Percentiles rank a stretch among this genome's conserved stretches.
Conservation (phyloP, 1,284 basidiomycete genomes). For the Marasmius sp. region DNA sequence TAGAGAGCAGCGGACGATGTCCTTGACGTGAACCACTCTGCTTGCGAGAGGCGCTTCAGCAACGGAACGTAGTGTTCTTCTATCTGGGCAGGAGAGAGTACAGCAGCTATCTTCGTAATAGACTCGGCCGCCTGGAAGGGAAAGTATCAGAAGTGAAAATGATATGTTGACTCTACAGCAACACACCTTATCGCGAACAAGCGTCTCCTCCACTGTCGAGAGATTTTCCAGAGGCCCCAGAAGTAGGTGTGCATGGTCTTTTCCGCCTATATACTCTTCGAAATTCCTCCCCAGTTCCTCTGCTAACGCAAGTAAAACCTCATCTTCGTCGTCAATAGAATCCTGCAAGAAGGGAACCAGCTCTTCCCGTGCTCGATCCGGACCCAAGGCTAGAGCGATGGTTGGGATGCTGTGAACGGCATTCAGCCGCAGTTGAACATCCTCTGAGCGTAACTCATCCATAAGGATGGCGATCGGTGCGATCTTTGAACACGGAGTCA, state of each 20-base stretch:
- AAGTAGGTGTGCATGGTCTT: constrained; percentile 85
- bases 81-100: constrained; percentile 80
- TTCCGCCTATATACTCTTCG: constrained; percentile 94
- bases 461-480: constrained; percentile 87
- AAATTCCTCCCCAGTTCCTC: constrained; percentile 93
- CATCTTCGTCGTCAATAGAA: constrained; percentile 98
- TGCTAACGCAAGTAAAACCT: constrained; percentile 94
- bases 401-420: constrained; percentile 98
- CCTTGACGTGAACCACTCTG: constrained; percentile 99
- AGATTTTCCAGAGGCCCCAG: constrained; percentile 95
- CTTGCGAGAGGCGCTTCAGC: constrained; percentile 84
- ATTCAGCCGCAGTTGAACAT: constrained; percentile 92
- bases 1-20: constrained; percentile 96
- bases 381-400: constrained; percentile 95
- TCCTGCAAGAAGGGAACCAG: constrained; percentile 97
- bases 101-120: constrained; percentile 87
- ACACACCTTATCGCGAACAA: constrained; percentile 94
- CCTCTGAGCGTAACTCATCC: constrained; percentile 95
- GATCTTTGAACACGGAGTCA: constrained; percentile 47
- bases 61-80: constrained; percentile 94
- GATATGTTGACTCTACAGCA: background rate
- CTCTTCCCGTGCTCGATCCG: constrained; percentile 94
- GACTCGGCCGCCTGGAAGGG: constrained; percentile 86
- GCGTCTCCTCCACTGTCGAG: constrained; percentile 96
- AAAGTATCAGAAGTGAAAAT: constrained; percentile 8